Conservation (phyloP, 2,329 filamentous ascomycete species). For the Purpureocillium lavendulum region DNA sequence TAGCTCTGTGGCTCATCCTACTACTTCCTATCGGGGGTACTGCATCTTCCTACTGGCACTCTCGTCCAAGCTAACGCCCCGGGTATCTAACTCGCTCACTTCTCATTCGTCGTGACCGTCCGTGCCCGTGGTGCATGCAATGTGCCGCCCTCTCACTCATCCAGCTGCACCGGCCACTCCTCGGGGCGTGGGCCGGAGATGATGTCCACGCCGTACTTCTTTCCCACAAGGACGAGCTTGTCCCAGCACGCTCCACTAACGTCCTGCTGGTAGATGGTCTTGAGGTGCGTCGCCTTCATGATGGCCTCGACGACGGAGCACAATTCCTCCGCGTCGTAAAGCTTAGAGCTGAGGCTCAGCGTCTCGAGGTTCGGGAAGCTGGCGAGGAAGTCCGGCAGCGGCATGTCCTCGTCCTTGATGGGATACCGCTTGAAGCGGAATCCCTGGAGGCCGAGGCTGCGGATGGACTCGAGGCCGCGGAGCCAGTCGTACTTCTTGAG, state of each 20-base stretch:
- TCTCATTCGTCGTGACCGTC: no score
- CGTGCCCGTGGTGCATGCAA: no score
- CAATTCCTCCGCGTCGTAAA: constrained; percentile 21
- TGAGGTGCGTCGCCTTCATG: constrained; percentile 20
- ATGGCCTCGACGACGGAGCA: constrained; percentile 19
- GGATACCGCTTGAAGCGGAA: constrained; percentile 25
- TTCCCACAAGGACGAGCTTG: constrained; percentile 13
- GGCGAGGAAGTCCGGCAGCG: constrained; percentile 24
- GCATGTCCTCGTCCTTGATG: constrained; percentile 17
- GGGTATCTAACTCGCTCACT: no score
- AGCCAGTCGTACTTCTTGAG: constrained; percentile 26
- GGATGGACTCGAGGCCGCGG: constrained; percentile 22
- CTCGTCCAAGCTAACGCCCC: no score
- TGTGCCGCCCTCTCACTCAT: background rate
- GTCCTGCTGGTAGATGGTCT: constrained; percentile 22
- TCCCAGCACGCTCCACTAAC: constrained; percentile 22
- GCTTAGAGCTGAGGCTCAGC: constrained; percentile 22
- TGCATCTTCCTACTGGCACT: no score
- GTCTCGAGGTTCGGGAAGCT: constrained; percentile 27
- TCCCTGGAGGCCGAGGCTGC: constrained; percentile 22
- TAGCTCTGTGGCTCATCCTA: no score
- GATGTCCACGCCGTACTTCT: constrained; percentile 16
- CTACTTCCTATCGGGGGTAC: no score
- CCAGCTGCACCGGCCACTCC: constrained; percentile 20
- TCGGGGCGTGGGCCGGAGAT: constrained; percentile 19